Base-by-base conservation (phyloP, 2,329 filamentous ascomycete species). In the Westerdykella aurantiaca region DNA sequence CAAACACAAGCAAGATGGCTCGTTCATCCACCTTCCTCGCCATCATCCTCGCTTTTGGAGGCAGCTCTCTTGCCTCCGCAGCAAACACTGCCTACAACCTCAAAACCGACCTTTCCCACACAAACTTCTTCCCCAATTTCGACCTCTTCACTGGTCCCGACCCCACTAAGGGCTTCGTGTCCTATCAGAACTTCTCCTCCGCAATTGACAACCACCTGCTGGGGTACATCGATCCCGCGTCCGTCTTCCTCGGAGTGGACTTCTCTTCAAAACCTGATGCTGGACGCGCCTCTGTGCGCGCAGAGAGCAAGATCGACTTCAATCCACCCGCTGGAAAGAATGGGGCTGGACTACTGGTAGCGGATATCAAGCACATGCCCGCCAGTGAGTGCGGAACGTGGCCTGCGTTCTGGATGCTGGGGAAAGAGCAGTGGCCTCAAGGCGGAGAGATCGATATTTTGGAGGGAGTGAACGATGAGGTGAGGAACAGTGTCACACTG, bases 181-280 rank as follows among this genome's bases (percentile, higher is more conserved):
- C 56, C 25, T 67, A 65, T 37, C 56, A 58, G 31, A 41, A 47
- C 39, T 39, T 42, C 10, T 43, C 44, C 3, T 40, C 45, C 5
- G 55, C 59, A 1, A 42, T 52, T 14, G 23, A 40, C 2, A 40
- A 49, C 14, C 34, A 49, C 5, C 44, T 55, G 18, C 45, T 60
- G 14, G 52, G 55, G n/a, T 53, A 55, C 37, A 44, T 59, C 6
- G 33, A 49, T 2, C 47, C 52, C 33, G 52, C 48, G 12, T 56
- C 52, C 23, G 41, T 61, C 43, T 66, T 51, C 42, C 40, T 77
- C 5, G 72, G 72, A 39, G 71, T 72, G 16, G 72, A 76, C 49
- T 55, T 53, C 42, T 67, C 50, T 10, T 66, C 47, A 41, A 53
- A 56, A 2, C 25, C 25, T 10, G 49, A 57, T 4, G 41, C 45